Evolutionary conservation across 495 filamentous ascomycete species (phyloP).

Genomic region (Hypoxylon lienhwacheense): DNA sequence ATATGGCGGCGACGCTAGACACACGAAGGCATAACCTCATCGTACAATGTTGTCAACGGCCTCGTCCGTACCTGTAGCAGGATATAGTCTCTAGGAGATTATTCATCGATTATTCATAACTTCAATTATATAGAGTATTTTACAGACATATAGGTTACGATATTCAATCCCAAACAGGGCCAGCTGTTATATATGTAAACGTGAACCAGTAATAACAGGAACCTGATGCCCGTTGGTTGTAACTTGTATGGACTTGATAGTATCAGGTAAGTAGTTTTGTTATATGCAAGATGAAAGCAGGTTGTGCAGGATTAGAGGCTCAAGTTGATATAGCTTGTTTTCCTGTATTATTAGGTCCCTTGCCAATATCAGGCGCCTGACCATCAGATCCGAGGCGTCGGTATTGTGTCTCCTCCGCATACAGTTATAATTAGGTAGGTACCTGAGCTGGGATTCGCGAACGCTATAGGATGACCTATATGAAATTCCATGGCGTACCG

Average conservation of each 20-base stretch:
- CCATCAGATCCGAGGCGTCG: constrained; percentile 18
- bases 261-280: not conserved
- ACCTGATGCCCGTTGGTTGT: constrained; percentile 6
- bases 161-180: too few relatives aligned
- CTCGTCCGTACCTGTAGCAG: too few relatives aligned
- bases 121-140: too few relatives aligned
- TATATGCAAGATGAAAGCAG: not conserved
- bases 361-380: constrained; percentile 10
- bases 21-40: too few relatives aligned
- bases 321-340: not conserved
- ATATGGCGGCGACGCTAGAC: not conserved
- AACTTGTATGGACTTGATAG: not conserved
- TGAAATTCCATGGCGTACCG: too few relatives aligned
- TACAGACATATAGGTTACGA: too few relatives aligned
- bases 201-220: constrained; percentile 1
- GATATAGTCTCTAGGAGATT: too few relatives aligned
- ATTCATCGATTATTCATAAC: too few relatives aligned
- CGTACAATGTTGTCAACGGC: too few relatives aligned
- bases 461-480: too few relatives aligned
- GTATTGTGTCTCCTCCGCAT: constrained; percentile 5
- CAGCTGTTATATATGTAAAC: not conserved
- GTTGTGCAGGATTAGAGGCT: constrained; percentile 15
- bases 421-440: too few relatives aligned
- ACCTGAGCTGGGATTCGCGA: too few relatives aligned
- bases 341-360: constrained; percentile 5